These are phyloP conservation scores for Tetracladium setigerum DNA, from an alignment of 495 filamentous ascomycete species.

Conservation along the genomic window DNA sequence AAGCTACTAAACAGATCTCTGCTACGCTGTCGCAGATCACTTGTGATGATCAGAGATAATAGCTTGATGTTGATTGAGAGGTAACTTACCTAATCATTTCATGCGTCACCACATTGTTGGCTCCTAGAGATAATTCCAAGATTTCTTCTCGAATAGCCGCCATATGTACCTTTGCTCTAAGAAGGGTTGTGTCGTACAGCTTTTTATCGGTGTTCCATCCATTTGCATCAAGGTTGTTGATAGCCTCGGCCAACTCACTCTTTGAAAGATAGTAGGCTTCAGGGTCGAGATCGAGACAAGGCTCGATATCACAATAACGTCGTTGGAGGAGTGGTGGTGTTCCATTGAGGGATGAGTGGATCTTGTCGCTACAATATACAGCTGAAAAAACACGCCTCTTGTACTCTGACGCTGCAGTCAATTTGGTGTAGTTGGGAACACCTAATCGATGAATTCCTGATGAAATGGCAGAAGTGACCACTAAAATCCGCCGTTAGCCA, in stretches of 20 bases:
- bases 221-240: conserved; percentile 10
- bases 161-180: conserved; percentile 5
- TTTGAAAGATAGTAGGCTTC: conserved; percentile 5
- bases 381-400: conserved; percentile 9
- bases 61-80: neutral
- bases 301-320: conserved; percentile 11
- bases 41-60: neutral
- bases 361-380: conserved; percentile 17
- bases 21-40: conserved; percentile 11
- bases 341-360: conserved; percentile 12
- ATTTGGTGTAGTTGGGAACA: neutral
- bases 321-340: conserved; percentile 14
- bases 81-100: conserved; percentile 11
- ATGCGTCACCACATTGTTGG: conserved; percentile 9
- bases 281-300: conserved; percentile 13
- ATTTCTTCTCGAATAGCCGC: conserved; percentile 18
- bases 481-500: too few species aligned
- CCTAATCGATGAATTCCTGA: conserved; percentile 18
- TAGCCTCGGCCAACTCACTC: conserved; percentile 2
- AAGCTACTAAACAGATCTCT: conserved; percentile 1
- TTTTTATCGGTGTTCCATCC: conserved; percentile 13
- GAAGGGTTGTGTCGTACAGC: neutral
- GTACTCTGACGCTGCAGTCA: conserved; percentile 17
- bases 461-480: conserved; percentile 15
- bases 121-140: conserved; percentile 17